Evolutionary conservation across 129 eudicot genomes (phyloP).

Genomic region (Helianthus annuus): DNA sequence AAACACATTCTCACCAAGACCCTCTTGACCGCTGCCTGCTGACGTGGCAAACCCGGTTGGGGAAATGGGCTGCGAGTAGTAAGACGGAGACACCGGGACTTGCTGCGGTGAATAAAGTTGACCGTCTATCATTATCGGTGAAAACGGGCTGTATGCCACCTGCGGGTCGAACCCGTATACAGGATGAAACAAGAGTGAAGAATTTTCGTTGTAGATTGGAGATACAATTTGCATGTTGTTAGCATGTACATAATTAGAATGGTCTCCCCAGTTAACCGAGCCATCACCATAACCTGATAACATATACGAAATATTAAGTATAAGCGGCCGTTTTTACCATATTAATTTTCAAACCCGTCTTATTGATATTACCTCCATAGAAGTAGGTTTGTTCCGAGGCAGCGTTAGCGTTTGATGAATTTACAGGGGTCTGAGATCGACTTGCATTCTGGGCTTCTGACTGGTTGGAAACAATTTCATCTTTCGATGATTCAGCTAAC

Average conservation of each 20-base stretch:
- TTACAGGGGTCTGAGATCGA: constrained; percentile 45
- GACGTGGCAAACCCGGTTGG: constrained; percentile 55
- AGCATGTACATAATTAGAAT: constrained; percentile 60
- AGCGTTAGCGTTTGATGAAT: constrained; percentile 40
- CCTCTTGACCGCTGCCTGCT: constrained; percentile 61
- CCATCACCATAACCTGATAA: constrained; percentile 63
- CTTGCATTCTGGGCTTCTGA: constrained; percentile 46
- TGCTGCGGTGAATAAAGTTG: constrained; percentile 59
- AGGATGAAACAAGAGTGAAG: constrained; percentile 59
- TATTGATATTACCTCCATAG: constrained; percentile 57
- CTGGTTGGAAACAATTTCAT: constrained; percentile 57
- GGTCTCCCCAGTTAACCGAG: constrained; percentile 67
- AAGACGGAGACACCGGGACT: constrained; percentile 20
- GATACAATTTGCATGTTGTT: constrained; percentile 66
- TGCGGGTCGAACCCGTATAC: constrained; percentile 66
- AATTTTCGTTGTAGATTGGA: constrained; percentile 74
- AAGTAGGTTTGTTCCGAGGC: constrained; percentile 53
- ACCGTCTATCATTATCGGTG: constrained; percentile 75
- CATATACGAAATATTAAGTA: constrained; percentile 14
- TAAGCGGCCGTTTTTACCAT: too few species aligned
- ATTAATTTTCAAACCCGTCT: neutral
- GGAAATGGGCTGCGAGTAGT: constrained; percentile 63
- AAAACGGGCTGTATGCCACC: constrained; percentile 75
- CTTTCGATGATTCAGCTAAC: constrained; percentile 47
- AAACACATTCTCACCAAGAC: constrained; percentile 44